Conservation (phyloP, 2,329 filamentous ascomycete genomes). For the Ophiostoma himal-ulmi region DNA sequence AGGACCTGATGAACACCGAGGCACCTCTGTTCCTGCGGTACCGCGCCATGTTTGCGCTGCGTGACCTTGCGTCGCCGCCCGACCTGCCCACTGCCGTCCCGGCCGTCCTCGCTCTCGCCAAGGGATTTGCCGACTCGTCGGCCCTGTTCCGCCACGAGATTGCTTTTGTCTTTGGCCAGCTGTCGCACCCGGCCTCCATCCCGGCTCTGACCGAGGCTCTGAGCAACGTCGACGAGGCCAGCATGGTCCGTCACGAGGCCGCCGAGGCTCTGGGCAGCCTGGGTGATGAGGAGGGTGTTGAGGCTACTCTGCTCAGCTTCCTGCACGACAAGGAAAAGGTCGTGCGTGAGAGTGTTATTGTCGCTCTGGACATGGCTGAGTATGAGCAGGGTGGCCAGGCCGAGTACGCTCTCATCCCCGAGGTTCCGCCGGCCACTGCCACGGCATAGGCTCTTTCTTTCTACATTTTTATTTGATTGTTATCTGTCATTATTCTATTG, state of each 20-base stretch:
- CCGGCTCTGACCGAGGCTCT: slow-evolving; percentile 76
- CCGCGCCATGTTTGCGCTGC: slow-evolving; percentile 94
- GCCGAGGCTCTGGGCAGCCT: slow-evolving; percentile 92
- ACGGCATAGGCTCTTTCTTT: slow-evolving; percentile 27
- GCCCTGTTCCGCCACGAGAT: slow-evolving; percentile 97
- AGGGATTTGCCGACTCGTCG: slow-evolving; percentile 77
- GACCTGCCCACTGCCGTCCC: slow-evolving; percentile 82
- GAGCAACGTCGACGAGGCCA: slow-evolving; percentile 72
- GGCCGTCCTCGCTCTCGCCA: slow-evolving; percentile 79
- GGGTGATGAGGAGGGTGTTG: slow-evolving; percentile 88
- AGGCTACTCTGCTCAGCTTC: slow-evolving; percentile 76
- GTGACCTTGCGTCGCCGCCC: slow-evolving; percentile 89
- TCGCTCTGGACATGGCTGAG: slow-evolving; percentile 96
- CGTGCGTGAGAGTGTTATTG: slow-evolving; percentile 88
- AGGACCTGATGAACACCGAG: slow-evolving; percentile 69
- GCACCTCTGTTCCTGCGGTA: slow-evolving; percentile 86
- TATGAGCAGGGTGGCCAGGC: slow-evolving; percentile 83
- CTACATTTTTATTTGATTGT: not conserved
- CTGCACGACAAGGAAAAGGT: slow-evolving; percentile 87
- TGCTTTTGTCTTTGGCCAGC: slow-evolving; percentile 94
- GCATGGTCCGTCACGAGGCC: slow-evolving; percentile 97
- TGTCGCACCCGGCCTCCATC: slow-evolving; percentile 94
- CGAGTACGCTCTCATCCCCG: slow-evolving; percentile 88
- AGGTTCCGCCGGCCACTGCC: slow-evolving; percentile 37
- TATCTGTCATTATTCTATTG: not conserved